Base-by-base conservation (phyloP, 129 eudicot genomes). In the Helianthus annuus region DNA sequence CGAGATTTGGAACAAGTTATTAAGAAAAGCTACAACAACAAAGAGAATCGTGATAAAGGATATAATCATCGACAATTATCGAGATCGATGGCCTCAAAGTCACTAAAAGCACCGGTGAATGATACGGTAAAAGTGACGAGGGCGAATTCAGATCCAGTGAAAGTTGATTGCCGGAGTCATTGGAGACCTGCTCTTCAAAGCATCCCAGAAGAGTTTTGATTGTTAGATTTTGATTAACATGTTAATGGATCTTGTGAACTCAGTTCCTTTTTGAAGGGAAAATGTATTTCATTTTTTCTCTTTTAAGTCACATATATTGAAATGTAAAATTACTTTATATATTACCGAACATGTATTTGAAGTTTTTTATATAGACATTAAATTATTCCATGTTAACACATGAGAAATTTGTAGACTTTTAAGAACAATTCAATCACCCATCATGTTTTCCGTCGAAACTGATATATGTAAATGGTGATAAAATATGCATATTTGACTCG, bases 121-220 rank as follows among this genome's bases (percentile, higher is more conserved):
- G 74, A 55, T 32, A n/a, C 0, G 54, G 32, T 38, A 56, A 57
- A 66, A 56, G 53, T 36, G 48, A 24, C 49, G 34, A 36, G 10
- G 6, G 61, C 54, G 38, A 69, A n/a, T 46, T 46, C 56, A 1
- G 69, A 48, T 72, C 58, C 63, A 44, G 52, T 2, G 46, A 78
- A 45, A 3, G 19, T 52, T 34, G 68, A 66, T 64, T 10, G 56
- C 52, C 34, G 70, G 46, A 76, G 70, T 69, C 48, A 60, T 13
- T 76, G 75, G 80, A 69, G 70, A 42, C 80, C 82, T 13, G 78
- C 74, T 13, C 78, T 78, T 64, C 69, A 72, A 3, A 78, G 78
- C 68, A 78, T 78, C 14, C 82, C 78, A 0, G 82, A 78, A 52
- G 74, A 76, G 24, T 59, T 76, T 42, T 69, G 34, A 7, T 45